These are phyloP conservation scores for Claviceps citrina DNA, from an alignment of 2,329 filamentous ascomycete species.

Conservation along the genomic window DNA sequence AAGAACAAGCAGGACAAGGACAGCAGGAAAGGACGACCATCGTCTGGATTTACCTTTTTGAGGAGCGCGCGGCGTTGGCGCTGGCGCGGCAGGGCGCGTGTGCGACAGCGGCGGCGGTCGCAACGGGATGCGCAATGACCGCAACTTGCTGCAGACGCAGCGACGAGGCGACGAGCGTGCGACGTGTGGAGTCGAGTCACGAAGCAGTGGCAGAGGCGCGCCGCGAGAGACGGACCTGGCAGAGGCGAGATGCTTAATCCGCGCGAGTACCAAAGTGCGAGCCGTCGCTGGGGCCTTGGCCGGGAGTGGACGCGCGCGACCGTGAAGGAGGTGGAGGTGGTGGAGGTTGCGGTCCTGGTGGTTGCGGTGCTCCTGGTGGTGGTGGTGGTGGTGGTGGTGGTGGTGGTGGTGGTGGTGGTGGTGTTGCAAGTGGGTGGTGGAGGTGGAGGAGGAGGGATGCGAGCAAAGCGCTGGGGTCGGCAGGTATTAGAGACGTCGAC, in stretches of 20 bases:
- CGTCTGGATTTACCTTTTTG: slow-evolving; percentile 6
- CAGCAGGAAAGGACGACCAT: neutral
- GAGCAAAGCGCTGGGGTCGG: slow-evolving; percentile 7
- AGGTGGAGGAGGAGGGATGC: slow-evolving; percentile 10
- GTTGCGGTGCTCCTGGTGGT: slow-evolving; percentile 8
- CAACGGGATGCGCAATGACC: slow-evolving; percentile 5
- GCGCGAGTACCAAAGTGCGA: too few relatives aligned
- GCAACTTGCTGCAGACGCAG: slow-evolving; percentile 1
- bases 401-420: slow-evolving; percentile 5
- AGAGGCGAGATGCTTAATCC: too few relatives aligned
- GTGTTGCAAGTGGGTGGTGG: slow-evolving; percentile 10
- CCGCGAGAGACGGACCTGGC: neutral
- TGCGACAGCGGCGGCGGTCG: slow-evolving; percentile 6
- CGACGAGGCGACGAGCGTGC: slow-evolving; percentile 4
- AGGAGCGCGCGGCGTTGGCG: neutral
- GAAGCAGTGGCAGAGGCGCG: slow-evolving; percentile 1
- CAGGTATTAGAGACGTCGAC: slow-evolving; percentile 3
- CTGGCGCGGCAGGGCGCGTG: slow-evolving; percentile 8
- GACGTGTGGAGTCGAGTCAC: slow-evolving; percentile 4
- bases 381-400: slow-evolving; percentile 7
- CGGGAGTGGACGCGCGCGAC: slow-evolving; percentile 10
- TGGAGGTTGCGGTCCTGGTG: neutral
- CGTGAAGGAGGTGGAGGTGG: slow-evolving; percentile 1
- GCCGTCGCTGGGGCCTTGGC: slow-evolving; percentile 7
- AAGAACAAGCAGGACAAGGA: neutral